phyloP scores from a whole-genome alignment of 306 rosid species.

The Ochetophila trinervis region DNA sequence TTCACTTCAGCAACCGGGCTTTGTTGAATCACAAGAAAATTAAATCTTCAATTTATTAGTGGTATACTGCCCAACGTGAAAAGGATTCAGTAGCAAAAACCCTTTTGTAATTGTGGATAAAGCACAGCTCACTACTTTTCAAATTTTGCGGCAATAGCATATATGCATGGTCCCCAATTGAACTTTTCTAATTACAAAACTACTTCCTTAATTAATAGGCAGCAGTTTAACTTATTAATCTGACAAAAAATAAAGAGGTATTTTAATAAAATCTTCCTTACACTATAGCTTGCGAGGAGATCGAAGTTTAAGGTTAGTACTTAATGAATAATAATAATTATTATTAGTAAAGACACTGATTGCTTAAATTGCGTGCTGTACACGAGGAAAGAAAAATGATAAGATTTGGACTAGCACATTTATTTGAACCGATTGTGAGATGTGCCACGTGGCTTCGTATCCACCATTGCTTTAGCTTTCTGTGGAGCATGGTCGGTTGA shows the following conservation, averaged over 20 bases:
- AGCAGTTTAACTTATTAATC: no score
- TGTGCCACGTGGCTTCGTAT: conserved; percentile 57
- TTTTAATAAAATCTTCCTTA: no score
- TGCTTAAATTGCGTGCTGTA: conserved; percentile 20
- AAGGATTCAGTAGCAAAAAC: conserved; percentile 36
- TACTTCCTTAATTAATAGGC: neutral
- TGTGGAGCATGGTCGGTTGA: conserved; percentile 71
- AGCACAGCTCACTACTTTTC: conserved; percentile 68
- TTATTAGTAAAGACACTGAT: conserved; percentile 10
- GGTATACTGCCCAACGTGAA: conserved; percentile 60
- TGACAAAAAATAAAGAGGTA: no score
- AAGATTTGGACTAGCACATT: conserved; percentile 36
- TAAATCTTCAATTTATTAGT: conserved; percentile 18
- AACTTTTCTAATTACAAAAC: neutral
- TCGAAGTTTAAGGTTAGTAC: no score
- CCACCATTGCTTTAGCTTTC: conserved; percentile 79
- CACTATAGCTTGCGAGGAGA: no score
- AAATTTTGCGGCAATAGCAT: conserved; percentile 28
- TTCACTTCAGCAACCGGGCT: conserved; percentile 12
- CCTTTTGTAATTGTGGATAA: conserved; percentile 81
- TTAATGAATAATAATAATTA: neutral
- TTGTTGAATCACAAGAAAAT: conserved; percentile 25
- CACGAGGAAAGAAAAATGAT: conserved; percentile 5
- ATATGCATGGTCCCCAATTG: conserved; percentile 28
- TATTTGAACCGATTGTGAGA: conserved; percentile 34